A percentile compares a stretch with the other conserved stretches of the same genome.
Evolutionary conservation across 192 early-diverging fungal genomes (phyloP).

Genomic region (Dispira simplex): DNA sequence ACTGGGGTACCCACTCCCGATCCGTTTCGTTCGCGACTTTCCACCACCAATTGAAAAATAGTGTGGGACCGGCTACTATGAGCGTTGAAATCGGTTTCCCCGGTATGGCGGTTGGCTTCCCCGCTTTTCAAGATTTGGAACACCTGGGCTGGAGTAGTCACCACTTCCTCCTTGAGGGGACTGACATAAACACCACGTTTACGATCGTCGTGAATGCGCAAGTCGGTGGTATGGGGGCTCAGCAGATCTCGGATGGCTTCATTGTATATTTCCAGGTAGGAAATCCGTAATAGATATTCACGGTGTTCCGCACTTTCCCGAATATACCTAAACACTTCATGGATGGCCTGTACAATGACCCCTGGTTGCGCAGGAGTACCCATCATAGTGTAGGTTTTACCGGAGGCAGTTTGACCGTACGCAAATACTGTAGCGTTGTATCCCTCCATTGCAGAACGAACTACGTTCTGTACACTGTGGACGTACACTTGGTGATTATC

Average conservation of each 20-base stretch:
- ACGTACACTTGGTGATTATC: conserved; percentile 26
- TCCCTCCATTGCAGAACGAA: conserved; percentile 52
- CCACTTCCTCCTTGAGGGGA: conserved; percentile 56
- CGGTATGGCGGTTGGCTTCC: conserved; percentile 61
- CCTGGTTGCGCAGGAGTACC: conserved; percentile 56
- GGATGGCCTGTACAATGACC: conserved; percentile 57
- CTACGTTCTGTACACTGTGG: conserved; percentile 22
- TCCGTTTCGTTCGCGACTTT: conserved; percentile 39
- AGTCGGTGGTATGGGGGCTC: conserved; percentile 46
- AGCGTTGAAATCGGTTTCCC: conserved; percentile 70
- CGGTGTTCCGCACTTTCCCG: conserved; percentile 33
- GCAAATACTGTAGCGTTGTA: conserved; percentile 85
- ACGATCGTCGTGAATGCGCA: conserved; percentile 60
- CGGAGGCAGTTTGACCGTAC: conserved; percentile 79
- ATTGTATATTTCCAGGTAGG: conserved; percentile 86
- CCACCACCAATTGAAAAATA: conserved; percentile 68
- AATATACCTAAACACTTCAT: conserved; percentile 67
- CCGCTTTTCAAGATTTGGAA: conserved; percentile 50
- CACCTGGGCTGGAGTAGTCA: conserved; percentile 46
- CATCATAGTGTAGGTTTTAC: conserved; percentile 55
- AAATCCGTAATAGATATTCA: conserved; percentile 70
- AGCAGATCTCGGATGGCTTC: conserved; percentile 72
- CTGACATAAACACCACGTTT: conserved; percentile 56
- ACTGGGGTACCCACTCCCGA: conserved; percentile 14
- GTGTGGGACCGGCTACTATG: conserved; percentile 70